Percentiles rank a stretch among this genome's conserved stretches.
Evolutionary conservation across 192 early-diverging fungal species (phyloP).

Genomic region (Spizellomyces sp.): DNA sequence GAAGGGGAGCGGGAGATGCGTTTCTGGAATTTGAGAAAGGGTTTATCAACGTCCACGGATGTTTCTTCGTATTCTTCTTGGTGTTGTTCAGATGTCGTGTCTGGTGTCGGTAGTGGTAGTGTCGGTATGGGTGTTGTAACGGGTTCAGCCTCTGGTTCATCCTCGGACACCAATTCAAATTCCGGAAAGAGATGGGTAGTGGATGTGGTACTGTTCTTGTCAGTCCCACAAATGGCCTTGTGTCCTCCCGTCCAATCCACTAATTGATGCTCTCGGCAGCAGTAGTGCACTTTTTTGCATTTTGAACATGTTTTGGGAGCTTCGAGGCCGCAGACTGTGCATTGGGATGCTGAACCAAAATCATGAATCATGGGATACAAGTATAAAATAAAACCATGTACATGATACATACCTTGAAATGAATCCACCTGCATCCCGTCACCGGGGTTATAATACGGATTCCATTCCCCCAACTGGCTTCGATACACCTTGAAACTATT

Average conservation of each 20-base stretch:
- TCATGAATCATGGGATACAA: not conserved
- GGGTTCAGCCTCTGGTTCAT: conserved; percentile 49
- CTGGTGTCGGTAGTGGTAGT: not conserved
- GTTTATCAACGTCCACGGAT: conserved; percentile 81
- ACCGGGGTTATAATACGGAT: conserved; percentile 55
- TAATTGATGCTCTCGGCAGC: conserved; percentile 82
- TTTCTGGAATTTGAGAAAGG: conserved; percentile 90
- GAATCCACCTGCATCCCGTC: no score
- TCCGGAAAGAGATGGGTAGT: conserved; percentile 40
- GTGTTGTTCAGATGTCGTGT: not conserved
- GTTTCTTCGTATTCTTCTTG: conserved; percentile 59
- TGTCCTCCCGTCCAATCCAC: conserved; percentile 84
- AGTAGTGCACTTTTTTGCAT: conserved; percentile 77
- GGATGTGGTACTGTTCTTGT: not conserved
- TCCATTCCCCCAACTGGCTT: conserved; percentile 72
- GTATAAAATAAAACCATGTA: no score
- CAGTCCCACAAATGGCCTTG: conserved; percentile 56
- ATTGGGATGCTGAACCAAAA: conserved; percentile 14
- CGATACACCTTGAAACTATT: conserved; percentile 83
- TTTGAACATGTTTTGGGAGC: conserved; percentile 71
- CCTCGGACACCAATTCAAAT: conserved; percentile 54
- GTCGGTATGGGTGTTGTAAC: not conserved
- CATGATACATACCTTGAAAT: no score
- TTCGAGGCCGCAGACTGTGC: conserved; percentile 39
- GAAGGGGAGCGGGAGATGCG: conserved; percentile 74